A percentile compares a stretch with the other conserved stretches of the same genome.
Conservation (phyloP, 2,329 filamentous ascomycete species). For the Ascochyta fabae region DNA sequence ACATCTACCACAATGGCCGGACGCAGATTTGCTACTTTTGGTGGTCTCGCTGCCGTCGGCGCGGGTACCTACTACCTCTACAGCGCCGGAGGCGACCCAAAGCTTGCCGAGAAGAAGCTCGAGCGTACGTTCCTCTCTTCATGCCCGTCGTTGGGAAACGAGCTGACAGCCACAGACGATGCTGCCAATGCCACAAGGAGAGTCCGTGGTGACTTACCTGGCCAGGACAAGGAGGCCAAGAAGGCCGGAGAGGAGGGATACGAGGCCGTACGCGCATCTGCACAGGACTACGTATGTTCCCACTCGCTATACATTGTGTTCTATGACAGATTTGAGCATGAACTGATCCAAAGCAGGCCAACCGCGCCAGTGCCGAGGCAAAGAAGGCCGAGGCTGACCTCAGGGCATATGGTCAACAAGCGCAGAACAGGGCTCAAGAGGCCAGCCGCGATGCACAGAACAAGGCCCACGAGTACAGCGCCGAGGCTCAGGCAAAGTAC, state of each 20-base stretch:
- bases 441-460: slow-evolving; percentile 13
- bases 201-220: slow-evolving; percentile 70
- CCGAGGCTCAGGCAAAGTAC: slow-evolving; percentile 63
- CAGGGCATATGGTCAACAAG: slow-evolving; percentile 57
- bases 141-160: neutral
- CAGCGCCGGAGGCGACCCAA: slow-evolving; percentile 78
- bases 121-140: slow-evolving; percentile 68
- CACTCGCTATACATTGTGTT: neutral
- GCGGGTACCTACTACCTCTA: slow-evolving; percentile 87
- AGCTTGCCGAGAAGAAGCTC: slow-evolving; percentile 82
- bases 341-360: slow-evolving; percentile 41
- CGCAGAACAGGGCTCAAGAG: slow-evolving; percentile 67
- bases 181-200: slow-evolving; percentile 71
- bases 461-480: slow-evolving; percentile 17
- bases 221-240: slow-evolving; percentile 67
- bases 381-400: slow-evolving; percentile 66
- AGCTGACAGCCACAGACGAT: slow-evolving; percentile 67
- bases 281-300: slow-evolving; percentile 39
- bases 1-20: slow-evolving; percentile 34
- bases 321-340: neutral
- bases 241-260: slow-evolving; percentile 64
- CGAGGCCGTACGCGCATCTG: slow-evolving; percentile 56
- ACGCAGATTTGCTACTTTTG: slow-evolving; percentile 35
- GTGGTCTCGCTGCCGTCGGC: slow-evolving; percentile 59
- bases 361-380: slow-evolving; percentile 57